phyloP scores from a whole-genome alignment of 2,329 filamentous ascomycete species.

The Colletotrichum incanum region DNA sequence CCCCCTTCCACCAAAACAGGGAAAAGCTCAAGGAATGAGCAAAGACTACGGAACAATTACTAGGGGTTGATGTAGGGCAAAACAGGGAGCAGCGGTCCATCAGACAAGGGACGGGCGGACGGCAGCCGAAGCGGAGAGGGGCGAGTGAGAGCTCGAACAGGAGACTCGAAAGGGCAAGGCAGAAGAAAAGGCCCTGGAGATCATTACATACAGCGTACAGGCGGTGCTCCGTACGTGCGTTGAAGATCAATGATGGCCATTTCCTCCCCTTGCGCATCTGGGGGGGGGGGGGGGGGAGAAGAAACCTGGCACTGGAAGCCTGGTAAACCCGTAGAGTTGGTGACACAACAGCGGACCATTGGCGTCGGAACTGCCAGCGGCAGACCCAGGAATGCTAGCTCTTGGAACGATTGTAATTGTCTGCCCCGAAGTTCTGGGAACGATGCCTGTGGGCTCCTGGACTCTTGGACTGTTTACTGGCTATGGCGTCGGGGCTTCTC shows the following conservation, averaged over 20 bases:
- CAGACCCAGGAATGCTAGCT: not conserved
- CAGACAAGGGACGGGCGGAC: slow-evolving; percentile 9
- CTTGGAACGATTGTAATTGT: not conserved
- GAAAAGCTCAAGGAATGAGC: slow-evolving; percentile 7
- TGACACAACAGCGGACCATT: slow-evolving; percentile 16
- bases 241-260: slow-evolving; percentile 24
- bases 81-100: not conserved
- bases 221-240: slow-evolving; percentile 10
- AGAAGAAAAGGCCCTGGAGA: slow-evolving; percentile 35
- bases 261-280: not conserved
- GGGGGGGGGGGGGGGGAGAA: not conserved
- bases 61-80: not conserved
- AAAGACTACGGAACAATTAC: slow-evolving; percentile 1
- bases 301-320: not conserved
- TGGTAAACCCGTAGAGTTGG: not conserved
- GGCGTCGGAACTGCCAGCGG: slow-evolving; percentile 21
- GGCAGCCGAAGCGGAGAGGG: slow-evolving; percentile 10
- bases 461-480: not conserved
- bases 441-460: not conserved
- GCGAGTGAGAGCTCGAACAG: slow-evolving; percentile 2
- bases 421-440: slow-evolving; percentile 2
- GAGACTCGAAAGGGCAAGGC: slow-evolving; percentile 4
- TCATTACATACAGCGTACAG: slow-evolving; percentile 13
- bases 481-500: not conserved
- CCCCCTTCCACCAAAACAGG: slow-evolving; percentile 17